A percentile compares a stretch with the other conserved stretches of the same genome.
phyloP scores from a whole-genome alignment of 345 rosid species.

The Eutrema japonicum region DNA sequence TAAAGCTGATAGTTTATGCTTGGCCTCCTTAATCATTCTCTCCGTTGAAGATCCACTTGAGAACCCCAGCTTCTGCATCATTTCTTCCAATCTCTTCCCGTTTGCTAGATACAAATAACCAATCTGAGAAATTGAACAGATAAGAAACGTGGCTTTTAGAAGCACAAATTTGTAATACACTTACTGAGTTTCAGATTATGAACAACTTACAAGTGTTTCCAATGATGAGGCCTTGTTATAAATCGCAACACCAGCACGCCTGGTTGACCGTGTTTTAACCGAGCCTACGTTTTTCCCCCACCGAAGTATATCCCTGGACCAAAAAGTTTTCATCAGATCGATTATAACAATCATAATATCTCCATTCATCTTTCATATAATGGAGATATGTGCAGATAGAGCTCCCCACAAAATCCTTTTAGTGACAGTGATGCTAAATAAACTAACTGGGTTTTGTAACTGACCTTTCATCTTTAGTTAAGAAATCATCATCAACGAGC shows the following conservation, averaged over 20 bases:
- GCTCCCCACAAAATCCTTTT: neutral
- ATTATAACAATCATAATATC: conserved; percentile 12
- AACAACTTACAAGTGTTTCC: conserved; percentile 63
- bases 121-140: conserved; percentile 46
- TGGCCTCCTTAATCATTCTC: conserved; percentile 50
- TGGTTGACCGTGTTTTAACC: conserved; percentile 61
- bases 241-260: conserved; percentile 69
- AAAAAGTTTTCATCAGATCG: conserved; percentile 3
- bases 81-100: conserved; percentile 70
- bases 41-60: conserved; percentile 59
- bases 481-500: conserved; percentile 65
- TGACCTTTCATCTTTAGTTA: conserved; percentile 77
- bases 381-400: neutral
- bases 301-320: conserved; percentile 46
- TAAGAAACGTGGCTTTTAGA: neutral
- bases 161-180: neutral
- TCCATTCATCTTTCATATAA: neutral
- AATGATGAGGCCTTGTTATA: conserved; percentile 76
- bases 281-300: conserved; percentile 77
- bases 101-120: conserved; percentile 82
- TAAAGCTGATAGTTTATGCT: conserved; percentile 39
- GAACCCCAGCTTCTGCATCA: conserved; percentile 85
- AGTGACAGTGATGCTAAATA: conserved; percentile 2
- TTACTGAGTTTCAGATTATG: neutral
- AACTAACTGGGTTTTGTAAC: conserved; percentile 25